These are phyloP conservation scores for Suillus weaverae DNA, from an alignment of 768 basidiomycete genomes.

Conservation along the genomic window DNA sequence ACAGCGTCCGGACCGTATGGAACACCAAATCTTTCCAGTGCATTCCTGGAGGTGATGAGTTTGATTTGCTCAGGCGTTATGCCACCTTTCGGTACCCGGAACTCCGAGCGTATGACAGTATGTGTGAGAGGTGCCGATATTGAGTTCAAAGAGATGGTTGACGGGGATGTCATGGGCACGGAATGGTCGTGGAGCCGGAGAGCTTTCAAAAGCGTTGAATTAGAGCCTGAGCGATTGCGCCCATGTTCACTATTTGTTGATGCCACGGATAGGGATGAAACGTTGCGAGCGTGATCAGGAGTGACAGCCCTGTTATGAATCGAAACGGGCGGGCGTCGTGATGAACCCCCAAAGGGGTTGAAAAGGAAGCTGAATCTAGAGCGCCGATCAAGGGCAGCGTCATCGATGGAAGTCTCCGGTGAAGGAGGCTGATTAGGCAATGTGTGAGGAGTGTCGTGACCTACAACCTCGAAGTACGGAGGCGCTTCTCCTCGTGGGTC, in stretches of 20 bases:
- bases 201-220: constrained; percentile 21
- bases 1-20: constrained; percentile 78
- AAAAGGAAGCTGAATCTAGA: constrained; percentile 54
- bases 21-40: constrained; percentile 66
- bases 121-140: constrained; percentile 79
- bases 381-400: constrained; percentile 26
- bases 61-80: constrained; percentile 57
- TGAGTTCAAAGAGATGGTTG: constrained; percentile 67
- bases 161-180: constrained; percentile 57
- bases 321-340: constrained; percentile 14
- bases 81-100: constrained; percentile 54
- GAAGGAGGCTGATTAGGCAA: constrained; percentile 19
- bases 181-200: constrained; percentile 43
- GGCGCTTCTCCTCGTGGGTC: constrained; percentile 65
- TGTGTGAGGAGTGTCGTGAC: constrained; percentile 14
- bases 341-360: constrained; percentile 36
- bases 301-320: constrained; percentile 22
- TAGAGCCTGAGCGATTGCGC: constrained; percentile 39
- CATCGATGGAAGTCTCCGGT: neutral
- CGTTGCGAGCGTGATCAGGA: constrained; percentile 16
- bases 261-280: constrained; percentile 22
- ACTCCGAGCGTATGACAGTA: constrained; percentile 69
- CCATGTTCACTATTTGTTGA: constrained; percentile 31
- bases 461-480: constrained; percentile 61
- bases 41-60: constrained; percentile 67